A percentile compares a stretch with the other conserved stretches of the same genome.
Conservation (phyloP, 2,329 filamentous ascomycete species). For the Fonsecaea erecta region DNA sequence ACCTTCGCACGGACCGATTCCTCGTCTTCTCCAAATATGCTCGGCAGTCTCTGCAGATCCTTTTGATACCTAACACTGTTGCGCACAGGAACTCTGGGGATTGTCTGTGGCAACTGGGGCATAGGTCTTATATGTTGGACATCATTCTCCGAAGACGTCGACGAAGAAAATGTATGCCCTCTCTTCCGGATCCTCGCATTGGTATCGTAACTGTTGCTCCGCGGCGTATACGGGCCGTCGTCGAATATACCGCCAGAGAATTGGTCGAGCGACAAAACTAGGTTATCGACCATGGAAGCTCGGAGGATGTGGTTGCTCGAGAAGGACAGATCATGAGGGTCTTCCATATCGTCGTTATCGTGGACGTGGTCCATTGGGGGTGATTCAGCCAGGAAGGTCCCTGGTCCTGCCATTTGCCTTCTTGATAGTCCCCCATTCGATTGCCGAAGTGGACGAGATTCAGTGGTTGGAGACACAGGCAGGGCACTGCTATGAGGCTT, state of each 20-base stretch:
- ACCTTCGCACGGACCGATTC: constrained; percentile 46
- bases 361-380: constrained; percentile 18
- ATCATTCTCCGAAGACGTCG: constrained; percentile 62
- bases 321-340: constrained; percentile 86
- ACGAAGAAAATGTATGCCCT: constrained; percentile 65
- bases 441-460: constrained; percentile 12
- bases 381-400: constrained; percentile 30
- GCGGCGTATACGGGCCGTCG: constrained; percentile 24
- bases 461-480: constrained; percentile 17
- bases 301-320: constrained; percentile 76
- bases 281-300: constrained; percentile 92
- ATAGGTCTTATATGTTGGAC: constrained; percentile 41
- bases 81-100: constrained; percentile 39
- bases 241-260: constrained; percentile 58
- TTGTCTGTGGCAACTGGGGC: constrained; percentile 42
- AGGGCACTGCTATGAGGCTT: constrained; percentile 14
- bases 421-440: constrained; percentile 10
- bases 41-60: constrained; percentile 64
- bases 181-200: constrained; percentile 51
- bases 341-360: constrained; percentile 47
- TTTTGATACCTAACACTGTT: constrained; percentile 32
- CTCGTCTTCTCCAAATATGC: constrained; percentile 56
- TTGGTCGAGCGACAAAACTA: constrained; percentile 90
- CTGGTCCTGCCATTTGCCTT: constrained; percentile 22
- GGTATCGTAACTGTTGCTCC: constrained; percentile 34